Evolutionary conservation across 176 grass and related monocot genomes (phyloP).

Genomic region (Luzula sylvatica): DNA sequence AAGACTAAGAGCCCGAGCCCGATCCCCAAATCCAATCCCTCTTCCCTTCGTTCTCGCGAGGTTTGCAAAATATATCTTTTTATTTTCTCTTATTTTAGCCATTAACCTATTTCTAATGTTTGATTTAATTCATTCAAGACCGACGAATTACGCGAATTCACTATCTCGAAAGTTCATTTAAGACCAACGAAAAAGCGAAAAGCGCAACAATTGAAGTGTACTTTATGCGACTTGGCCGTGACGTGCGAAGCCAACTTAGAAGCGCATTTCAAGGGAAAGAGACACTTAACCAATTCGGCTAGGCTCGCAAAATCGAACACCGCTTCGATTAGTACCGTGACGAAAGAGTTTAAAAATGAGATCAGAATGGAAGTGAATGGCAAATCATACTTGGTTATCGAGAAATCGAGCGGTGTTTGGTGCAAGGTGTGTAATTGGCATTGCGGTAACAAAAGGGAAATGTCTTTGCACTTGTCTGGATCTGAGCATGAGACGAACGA

Average conservation of each 20-base stretch:
- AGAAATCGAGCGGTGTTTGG: slow-evolving; percentile 2
- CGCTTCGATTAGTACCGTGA: background rate
- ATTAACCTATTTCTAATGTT: background rate
- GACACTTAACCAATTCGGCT: background rate
- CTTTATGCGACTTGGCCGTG: slow-evolving; percentile 1
- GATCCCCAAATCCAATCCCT: too few species aligned
- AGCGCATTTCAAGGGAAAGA: slow-evolving; percentile 16
- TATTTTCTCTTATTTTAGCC: background rate
- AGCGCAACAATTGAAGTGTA: background rate
- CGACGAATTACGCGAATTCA: background rate
- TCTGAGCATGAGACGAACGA: slow-evolving; percentile 1
- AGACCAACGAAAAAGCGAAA: slow-evolving; percentile 12
- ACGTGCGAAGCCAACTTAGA: slow-evolving; percentile 4
- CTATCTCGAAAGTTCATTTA: background rate
- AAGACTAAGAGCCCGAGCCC: too few species aligned
- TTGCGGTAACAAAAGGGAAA: background rate
- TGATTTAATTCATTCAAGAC: background rate
- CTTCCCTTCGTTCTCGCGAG: too few species aligned
- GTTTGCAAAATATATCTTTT: slow-evolving; percentile 18
- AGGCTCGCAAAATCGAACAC: background rate
- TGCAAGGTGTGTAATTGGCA: slow-evolving; percentile 5
- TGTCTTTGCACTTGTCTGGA: slow-evolving; percentile 5
- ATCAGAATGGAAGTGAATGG: slow-evolving; percentile 9
- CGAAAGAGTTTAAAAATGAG: background rate
- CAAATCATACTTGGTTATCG: background rate